Conservation (phyloP, 2,329 filamentous ascomycete genomes). For the Aureobasidium sp. region DNA sequence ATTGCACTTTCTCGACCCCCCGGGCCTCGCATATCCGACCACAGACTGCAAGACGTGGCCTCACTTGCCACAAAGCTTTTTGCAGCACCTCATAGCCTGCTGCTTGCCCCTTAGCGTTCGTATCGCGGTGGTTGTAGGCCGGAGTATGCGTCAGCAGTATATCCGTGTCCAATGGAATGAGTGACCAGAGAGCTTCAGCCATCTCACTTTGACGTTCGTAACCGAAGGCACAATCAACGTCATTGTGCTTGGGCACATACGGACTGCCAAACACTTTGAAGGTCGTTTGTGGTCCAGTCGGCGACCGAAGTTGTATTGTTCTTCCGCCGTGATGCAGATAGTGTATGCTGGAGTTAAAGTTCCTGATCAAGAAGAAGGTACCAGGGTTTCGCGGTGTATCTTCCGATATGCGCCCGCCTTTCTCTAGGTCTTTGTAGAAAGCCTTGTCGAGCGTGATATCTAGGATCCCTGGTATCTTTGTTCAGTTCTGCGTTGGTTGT, state of each 20-base stretch:
- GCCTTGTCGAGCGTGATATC: background rate
- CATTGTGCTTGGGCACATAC: conserved; percentile 46
- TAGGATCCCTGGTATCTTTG: background rate
- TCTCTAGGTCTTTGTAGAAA: conserved; percentile 45
- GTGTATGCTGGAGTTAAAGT: conserved; percentile 38
- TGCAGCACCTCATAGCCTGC: conserved; percentile 56
- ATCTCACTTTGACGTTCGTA: conserved; percentile 39
- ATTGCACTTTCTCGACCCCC: conserved; percentile 56
- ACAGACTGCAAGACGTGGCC: conserved; percentile 59
- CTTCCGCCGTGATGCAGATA: conserved; percentile 57
- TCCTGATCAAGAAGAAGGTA: background rate
- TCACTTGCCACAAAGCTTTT: conserved; percentile 51
- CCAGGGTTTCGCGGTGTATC: background rate
- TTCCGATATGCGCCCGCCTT: background rate
- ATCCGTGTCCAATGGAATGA: conserved; percentile 55
- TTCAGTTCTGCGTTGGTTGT: background rate
- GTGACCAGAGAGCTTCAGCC: conserved; percentile 49
- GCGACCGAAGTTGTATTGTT: conserved; percentile 47
- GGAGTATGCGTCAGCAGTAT: conserved; percentile 67
- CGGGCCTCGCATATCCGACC: conserved; percentile 66
- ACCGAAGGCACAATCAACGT: conserved; percentile 59
- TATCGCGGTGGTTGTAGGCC: conserved; percentile 53
- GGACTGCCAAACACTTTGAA: conserved; percentile 68
- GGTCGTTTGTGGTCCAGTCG: conserved; percentile 49
- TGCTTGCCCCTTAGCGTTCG: conserved; percentile 30